These are phyloP conservation scores for Furcasterigmium furcatum DNA, from an alignment of 2,329 filamentous ascomycete genomes.

Conservation along the genomic window DNA sequence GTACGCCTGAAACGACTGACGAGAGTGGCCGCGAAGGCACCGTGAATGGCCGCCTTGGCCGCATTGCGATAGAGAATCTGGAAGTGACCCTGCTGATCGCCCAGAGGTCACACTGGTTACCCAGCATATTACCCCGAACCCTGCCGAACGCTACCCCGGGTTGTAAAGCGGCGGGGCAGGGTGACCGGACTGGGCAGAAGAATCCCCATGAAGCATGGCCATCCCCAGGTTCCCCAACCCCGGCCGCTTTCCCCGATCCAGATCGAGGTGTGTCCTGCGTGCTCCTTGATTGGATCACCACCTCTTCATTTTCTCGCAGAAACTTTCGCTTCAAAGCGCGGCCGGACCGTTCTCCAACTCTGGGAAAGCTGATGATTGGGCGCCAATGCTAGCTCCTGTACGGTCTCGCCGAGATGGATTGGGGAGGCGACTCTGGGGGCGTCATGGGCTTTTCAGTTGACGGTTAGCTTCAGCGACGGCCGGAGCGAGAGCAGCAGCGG, in stretches of 20 bases:
- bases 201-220: too few relatives aligned
- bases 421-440: background rate
- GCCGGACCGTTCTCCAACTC: background rate
- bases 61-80: too few relatives aligned
- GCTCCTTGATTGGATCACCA: background rate
- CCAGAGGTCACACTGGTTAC: too few relatives aligned
- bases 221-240: too few relatives aligned
- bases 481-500: background rate
- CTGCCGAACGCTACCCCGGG: too few relatives aligned
- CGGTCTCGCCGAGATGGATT: background rate
- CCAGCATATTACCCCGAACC: too few relatives aligned
- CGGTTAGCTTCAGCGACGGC: background rate
- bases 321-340: background rate
- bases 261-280: background rate
- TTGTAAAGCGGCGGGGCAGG: too few relatives aligned
- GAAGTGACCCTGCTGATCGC: too few relatives aligned
- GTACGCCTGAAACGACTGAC: too few relatives aligned
- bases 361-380: background rate
- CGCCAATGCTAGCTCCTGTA: background rate
- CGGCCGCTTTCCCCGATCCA: background rate
- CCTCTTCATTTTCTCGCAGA: background rate
- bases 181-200: too few relatives aligned
- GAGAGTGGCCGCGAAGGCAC: too few relatives aligned
- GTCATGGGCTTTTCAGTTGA: background rate
- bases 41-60: too few relatives aligned